Conservation (phyloP, 257 asterid genomes). For the Henckelia pumila region DNA sequence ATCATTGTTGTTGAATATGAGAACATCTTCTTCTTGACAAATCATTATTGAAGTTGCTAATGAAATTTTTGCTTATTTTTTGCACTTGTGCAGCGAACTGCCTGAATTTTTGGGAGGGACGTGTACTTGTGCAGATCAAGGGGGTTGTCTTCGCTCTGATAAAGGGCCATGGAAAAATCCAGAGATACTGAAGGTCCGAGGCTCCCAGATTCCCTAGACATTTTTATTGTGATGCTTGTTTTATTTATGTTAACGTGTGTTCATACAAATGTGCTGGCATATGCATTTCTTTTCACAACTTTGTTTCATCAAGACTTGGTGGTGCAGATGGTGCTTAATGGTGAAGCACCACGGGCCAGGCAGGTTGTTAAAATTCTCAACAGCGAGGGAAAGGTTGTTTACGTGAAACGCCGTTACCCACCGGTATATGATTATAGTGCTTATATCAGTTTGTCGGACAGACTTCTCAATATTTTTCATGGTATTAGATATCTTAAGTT, state of each 20-base stretch:
- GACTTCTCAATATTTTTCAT: conserved; percentile 3
- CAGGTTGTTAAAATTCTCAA: conserved; percentile 90
- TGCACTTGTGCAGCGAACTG: conserved; percentile 63
- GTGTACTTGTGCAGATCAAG: conserved; percentile 78
- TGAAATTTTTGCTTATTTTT: conserved; percentile 9
- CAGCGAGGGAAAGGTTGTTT: conserved; percentile 93
- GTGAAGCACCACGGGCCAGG: conserved; percentile 76
- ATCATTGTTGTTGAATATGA: conserved; percentile 3
- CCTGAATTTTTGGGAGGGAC: conserved; percentile 92
- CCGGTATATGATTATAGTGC: conserved; percentile 43
- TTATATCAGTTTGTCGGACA: conserved; percentile 6
- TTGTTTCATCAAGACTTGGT: conserved; percentile 19
- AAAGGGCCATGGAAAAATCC: conserved; percentile 99
- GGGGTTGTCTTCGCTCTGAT: conserved; percentile 92
- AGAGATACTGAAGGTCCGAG: conserved; percentile 72
- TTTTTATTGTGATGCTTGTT: no score
- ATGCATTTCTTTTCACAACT: conserved; percentile 2
- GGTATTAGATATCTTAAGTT: conserved; percentile 19
- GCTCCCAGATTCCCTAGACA: not conserved
- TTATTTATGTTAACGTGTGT: not conserved
- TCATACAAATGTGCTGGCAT: not conserved
- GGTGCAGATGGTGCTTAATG: conserved; percentile 76
- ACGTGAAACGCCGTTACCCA: conserved; percentile 84
- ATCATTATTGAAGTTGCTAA: conserved; percentile 1
- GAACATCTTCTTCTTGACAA: conserved; percentile 18